These are phyloP conservation scores for Lasiodiplodia theobromae DNA, from an alignment of 2,329 filamentous ascomycete species.

Conservation along the genomic window DNA sequence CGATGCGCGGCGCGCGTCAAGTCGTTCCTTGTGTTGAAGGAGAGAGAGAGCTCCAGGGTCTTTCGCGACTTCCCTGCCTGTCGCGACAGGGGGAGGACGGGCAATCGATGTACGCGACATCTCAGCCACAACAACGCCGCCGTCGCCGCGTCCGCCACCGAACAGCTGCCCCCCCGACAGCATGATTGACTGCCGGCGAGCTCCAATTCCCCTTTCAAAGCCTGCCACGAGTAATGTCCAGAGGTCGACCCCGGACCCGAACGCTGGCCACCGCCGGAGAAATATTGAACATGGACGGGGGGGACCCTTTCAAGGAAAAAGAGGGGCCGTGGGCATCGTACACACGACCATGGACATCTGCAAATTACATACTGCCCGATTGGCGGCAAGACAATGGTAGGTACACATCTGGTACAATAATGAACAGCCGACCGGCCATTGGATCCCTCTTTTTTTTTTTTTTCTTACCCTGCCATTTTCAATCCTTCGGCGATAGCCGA, in stretches of 20 bases:
- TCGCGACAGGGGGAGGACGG: constrained; percentile 8
- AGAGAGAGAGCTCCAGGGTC: neutral
- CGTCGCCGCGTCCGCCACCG: neutral
- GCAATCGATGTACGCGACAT: neutral
- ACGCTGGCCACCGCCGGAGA: neutral
- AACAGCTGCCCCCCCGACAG: neutral
- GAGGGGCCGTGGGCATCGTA: neutral
- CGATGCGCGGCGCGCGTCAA: neutral
- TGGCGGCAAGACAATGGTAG: neutral
- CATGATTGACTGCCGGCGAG: neutral
- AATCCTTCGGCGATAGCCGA: neutral
- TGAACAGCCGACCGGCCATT: neutral
- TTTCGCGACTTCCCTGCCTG: neutral
- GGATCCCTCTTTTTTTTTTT: neutral
- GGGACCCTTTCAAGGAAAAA: neutral
- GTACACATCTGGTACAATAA: neutral
- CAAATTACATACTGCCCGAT: neutral
- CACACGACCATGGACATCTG: neutral
- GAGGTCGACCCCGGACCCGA: neutral
- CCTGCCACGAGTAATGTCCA: neutral
- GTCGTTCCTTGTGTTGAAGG: neutral
- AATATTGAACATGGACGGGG: neutral
- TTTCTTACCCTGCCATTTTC: neutral
- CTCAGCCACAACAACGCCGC: neutral
- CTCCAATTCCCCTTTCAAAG: neutral